These are phyloP conservation scores for Penicillium odoratum DNA, from an alignment of 495 filamentous ascomycete genomes.

Conservation along the genomic window DNA sequence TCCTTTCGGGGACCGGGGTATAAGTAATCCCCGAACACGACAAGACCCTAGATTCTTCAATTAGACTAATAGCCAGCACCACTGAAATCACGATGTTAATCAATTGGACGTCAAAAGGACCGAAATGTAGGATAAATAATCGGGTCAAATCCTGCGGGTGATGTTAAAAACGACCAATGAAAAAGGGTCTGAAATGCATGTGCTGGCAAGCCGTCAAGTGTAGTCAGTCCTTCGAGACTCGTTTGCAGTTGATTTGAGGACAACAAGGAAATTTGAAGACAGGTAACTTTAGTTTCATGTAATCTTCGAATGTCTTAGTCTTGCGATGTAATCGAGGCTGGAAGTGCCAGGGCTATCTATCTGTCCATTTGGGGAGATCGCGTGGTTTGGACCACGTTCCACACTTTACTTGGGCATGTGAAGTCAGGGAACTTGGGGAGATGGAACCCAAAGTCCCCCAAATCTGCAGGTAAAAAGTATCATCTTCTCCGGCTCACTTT, in stretches of 20 bases:
- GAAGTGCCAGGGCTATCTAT: too few species aligned
- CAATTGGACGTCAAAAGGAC: background rate
- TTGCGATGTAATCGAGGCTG: background rate
- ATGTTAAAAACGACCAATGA: background rate
- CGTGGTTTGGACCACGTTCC: too few species aligned
- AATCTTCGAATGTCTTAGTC: background rate
- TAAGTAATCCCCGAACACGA: background rate
- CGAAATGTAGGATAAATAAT: background rate
- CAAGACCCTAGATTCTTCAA: background rate
- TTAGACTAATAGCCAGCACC: background rate
- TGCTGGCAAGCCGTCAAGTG: background rate
- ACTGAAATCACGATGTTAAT: background rate
- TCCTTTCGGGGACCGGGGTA: background rate
- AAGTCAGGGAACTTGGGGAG: too few species aligned
- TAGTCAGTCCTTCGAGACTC: background rate
- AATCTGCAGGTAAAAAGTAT: too few species aligned
- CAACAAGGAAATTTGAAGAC: background rate
- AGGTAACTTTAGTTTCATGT: background rate
- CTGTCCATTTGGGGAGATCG: too few species aligned
- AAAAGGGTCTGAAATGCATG: background rate
- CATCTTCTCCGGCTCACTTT: too few species aligned
- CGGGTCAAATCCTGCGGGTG: background rate
- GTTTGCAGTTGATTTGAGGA: background rate
- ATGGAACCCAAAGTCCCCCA: too few species aligned
- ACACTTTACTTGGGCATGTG: too few species aligned